These are phyloP conservation scores for Colletotrichum acutatum DNA, from an alignment of 2,329 filamentous ascomycete species.

Conservation along the genomic window DNA sequence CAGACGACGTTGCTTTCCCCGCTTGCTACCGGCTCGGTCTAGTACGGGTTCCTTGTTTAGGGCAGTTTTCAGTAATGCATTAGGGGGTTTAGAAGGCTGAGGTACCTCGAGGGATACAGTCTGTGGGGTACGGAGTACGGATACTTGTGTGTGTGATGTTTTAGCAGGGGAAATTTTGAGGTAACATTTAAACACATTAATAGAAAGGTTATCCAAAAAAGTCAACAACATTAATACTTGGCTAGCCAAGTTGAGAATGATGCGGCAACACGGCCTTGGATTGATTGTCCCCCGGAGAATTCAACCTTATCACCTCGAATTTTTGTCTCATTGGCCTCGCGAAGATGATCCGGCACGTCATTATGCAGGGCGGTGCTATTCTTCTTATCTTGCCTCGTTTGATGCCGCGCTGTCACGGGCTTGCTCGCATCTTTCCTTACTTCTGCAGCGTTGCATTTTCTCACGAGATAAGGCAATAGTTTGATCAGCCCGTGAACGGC, in stretches of 20 bases:
- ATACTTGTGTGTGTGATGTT: too few species aligned
- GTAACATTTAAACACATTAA: neutral
- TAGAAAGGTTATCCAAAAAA: neutral
- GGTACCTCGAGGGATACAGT: too few species aligned
- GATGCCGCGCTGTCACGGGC: neutral
- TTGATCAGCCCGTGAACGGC: neutral
- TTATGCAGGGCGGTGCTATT: neutral
- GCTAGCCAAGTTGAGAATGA: neutral
- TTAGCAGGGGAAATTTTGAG: too few species aligned
- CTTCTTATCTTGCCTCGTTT: slow-evolving; percentile 7
- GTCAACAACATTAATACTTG: neutral
- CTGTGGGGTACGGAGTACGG: too few species aligned
- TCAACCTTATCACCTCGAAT: slow-evolving; percentile 6
- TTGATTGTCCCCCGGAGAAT: neutral
- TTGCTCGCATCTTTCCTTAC: neutral
- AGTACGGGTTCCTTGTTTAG: neutral
- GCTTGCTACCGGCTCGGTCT: neutral
- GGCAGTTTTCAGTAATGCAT: neutral
- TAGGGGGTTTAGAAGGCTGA: neutral
- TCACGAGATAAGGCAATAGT: neutral
- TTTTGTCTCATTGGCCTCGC: neutral
- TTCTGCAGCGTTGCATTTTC: neutral
- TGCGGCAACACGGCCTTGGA: neutral
- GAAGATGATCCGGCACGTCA: neutral
- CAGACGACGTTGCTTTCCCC: slow-evolving; percentile 24